Evolutionary conservation across 495 filamentous ascomycete species (phyloP), one percentile per base, ranked within the genome.

Genomic region (Trichoderma virens): DNA sequence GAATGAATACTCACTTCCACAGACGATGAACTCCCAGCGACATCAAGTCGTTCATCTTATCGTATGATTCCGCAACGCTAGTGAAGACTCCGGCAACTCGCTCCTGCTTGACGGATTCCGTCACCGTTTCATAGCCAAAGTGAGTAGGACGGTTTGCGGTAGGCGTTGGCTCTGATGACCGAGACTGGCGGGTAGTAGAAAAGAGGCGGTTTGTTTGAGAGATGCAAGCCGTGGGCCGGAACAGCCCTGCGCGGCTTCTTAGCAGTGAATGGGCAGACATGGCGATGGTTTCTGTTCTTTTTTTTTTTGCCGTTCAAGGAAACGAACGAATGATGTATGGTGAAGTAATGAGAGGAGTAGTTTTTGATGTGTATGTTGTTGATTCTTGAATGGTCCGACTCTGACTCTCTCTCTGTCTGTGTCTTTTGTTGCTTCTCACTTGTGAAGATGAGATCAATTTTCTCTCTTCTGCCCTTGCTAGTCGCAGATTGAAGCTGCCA

Each of bases 31-130:
- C 92, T 39, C 92, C 92, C 30, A 98, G 86, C 47, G 93, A 97
- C 94, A 98, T 98, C 61, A 97, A 85, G 75, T 98, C 94, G 83
- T 98, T 98, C 94, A 98, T 98, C 67, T 86, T 86, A 74, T 97
- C 93, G 80, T 94, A 87, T 31, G 87, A 90, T 60, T 90, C 85
- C 68, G 94, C 93, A 60, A 98, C 93, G 72, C 91, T 96, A 76
- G 92, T 94, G 82, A 98, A 98, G 66, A 98, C 94, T 47, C 85
- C 85, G 68, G 86, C 88, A 27, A 98, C 94, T 23, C 71, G 72
- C 69, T 78, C 72, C 32, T 70, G 72, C 76, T 98, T 98, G 70
- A 93, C 81, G 11, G 87, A 80, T 66, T 93, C 90, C 47, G 91
- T 85, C 27, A 98, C 82, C 59, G 90, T 93, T 72, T 91, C 86